Evolutionary conservation across 2,329 filamentous ascomycete species (phyloP), one percentile per base, ranked within the genome.

Genomic region (Septoria petroselini): DNA sequence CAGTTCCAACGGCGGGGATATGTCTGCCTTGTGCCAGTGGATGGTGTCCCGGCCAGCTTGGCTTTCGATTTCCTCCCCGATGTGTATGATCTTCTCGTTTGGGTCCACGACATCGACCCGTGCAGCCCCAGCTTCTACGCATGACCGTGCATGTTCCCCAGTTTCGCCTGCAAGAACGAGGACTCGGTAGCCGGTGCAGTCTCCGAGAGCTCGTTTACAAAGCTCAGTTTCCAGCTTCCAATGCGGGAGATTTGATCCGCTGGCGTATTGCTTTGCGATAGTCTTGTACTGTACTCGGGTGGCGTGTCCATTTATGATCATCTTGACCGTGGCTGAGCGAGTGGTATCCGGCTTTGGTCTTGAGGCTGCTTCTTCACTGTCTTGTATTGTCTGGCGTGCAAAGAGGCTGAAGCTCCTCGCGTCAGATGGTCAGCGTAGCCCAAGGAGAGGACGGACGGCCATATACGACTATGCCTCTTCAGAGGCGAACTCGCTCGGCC

Each of bases 151-250:
- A 37, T 58, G 48, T 25, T 52, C 48, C 4, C 54, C 56, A n/a
- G 40, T 51, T 5, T 50, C 55, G 12, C 55, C 53, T 2, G 50
- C 55, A 27, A 63, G 41, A 18, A 54, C 48, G 8, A 58, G 48
- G 6, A 58, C 33, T 7, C 45, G 48, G 25, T 33, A 23, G 1
- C 34, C 39, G 2, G 50, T 52, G 23, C 55, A 58, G 31, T 58
- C 51, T 12, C 50, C 55, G 4, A 56, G 34, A 1, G 50, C 55
- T 25, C 42, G 43, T 5, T 25, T 25, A 3, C 55, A n/a, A 11
- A 58, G 40, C n/a, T 50, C 47, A 12, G 44, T 18, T 15, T 54
- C 48, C 18, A 58, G 46, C 21, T 51, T 42, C 12, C 34, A 43
- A 8, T 54, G 51, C 7, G 53, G 53, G 1, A 57, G 34, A 9